phyloP scores from a whole-genome alignment of 2,329 filamentous ascomycete species.

The Emericellopsis atlantica region DNA sequence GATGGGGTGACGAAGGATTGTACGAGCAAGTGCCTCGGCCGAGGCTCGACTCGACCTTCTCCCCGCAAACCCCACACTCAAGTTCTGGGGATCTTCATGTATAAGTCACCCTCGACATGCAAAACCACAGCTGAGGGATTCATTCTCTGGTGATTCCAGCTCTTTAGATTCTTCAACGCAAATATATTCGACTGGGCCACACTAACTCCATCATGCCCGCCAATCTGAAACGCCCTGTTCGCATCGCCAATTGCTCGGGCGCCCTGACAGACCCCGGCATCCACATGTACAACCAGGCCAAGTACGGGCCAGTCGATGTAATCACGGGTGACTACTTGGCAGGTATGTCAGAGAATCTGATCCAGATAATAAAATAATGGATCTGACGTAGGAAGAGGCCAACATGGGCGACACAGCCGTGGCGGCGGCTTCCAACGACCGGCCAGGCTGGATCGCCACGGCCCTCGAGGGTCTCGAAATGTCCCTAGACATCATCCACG shows the following conservation, averaged over 20 bases:
- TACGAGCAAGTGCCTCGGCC: too few relatives aligned
- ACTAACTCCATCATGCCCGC: too few relatives aligned
- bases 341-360: conserved; percentile 11
- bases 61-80: too few relatives aligned
- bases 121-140: too few relatives aligned
- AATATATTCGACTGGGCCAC: too few relatives aligned
- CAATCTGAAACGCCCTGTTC: conserved; percentile 4
- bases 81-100: too few relatives aligned
- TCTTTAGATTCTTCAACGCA: too few relatives aligned
- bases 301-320: conserved; percentile 24
- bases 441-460: conserved; percentile 8
- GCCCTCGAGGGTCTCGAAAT: conserved; percentile 11
- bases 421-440: neutral
- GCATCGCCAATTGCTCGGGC: conserved; percentile 13
- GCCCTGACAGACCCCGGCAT: conserved; percentile 9
- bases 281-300: conserved; percentile 16
- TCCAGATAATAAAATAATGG: neutral
- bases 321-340: conserved; percentile 41
- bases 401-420: conserved; percentile 12
- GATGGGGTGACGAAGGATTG: too few relatives aligned
- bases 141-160: too few relatives aligned
- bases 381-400: conserved; percentile 12
- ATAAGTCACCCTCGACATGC: too few relatives aligned
- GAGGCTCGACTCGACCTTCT: too few relatives aligned
- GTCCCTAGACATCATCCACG: conserved; percentile 17